Base-by-base conservation (phyloP, 768 basidiomycete genomes). In the Mycena kentingensis region DNA sequence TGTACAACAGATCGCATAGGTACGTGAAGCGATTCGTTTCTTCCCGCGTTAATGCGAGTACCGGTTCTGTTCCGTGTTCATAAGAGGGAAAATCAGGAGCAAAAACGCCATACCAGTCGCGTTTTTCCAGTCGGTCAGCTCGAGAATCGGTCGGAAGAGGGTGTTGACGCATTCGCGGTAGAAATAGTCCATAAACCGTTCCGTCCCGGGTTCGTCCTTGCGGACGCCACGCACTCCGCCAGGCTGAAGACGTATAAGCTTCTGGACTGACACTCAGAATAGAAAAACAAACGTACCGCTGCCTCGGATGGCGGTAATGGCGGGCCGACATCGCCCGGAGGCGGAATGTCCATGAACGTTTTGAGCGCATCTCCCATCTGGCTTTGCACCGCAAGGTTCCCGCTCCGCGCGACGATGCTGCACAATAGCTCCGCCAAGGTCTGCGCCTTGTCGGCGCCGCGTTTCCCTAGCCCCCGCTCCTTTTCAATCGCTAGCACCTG, bases 181-280 rank as follows among this genome's bases (percentile, higher is more conserved):
- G 70, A 98, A 96, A 67, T 93, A 92, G 32, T 94, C 88, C 64
- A 95, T 76, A 75, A 94, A 99, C 51, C 84, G 82, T 67, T 98
- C 97, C 1, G 87, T 87, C 29, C 83, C 81, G 5, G 89, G 87
- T 47, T 93, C 90, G 58, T 96, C 94, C 67, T 89, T 93, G 48
- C 86, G 83, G 26, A 73, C 44, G 42, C 35, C 21, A 13, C 60
- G 66, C 78, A 68, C 76, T 67, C 38, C 77, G 69, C 68, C 83
- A 79, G 42, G 72, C 71, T 64, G 60, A 59, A 39, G 63, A 56
- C 67, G 69, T 44, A 34, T 50, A 48, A 46, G 49, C 47, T 25
- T 51, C 42, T 25, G 42, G 43, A 3, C 38, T 56, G 11, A 61
- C 37, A 41, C 43, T 38, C 22, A 49, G 34, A 41, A 43, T 5